Evolutionary conservation across 2,329 filamentous ascomycete genomes (phyloP), one percentile per base, ranked within the genome.

Genomic region (Sporothrix globosa): DNA sequence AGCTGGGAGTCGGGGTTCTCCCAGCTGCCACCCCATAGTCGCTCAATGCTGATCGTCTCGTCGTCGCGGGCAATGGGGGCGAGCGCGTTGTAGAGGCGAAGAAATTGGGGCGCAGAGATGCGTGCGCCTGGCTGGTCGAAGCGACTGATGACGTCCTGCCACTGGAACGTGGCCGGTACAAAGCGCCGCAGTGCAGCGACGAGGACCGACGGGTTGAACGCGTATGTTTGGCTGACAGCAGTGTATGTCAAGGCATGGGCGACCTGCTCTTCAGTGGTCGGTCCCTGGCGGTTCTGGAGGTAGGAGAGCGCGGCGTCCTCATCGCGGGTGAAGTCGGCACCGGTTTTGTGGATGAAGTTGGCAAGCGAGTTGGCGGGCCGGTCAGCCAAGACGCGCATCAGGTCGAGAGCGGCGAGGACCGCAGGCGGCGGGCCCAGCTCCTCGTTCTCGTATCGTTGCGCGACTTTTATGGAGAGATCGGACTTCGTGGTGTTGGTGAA

Each of bases 11-110:
- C 90, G 17, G 91, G 87, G 74, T 96, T 88, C 73, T 90, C 88
- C 95, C 96, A 99, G 73, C 88, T 84, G 76, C 94, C 94, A 71
- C 94, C 94, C 94, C 96, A 98, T 27, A 99, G 83, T 52, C 86
- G 86, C 78, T 97, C 93, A 58, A 99, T 91, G 77, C 97, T 92
- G 75, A 98, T 89, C 34, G 83, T 83, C 63, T 87, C 83, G 11
- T 83, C 80, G n/a, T 86, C 83, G 68, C 82, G 82, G 2, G 93
- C 92, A 69, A 96, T 83, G 0, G 90, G 89, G 19, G 93, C 82
- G 39, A 99, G 82, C 4, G 92, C 91, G 69, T 91, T 87, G 81
- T 96, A 97, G 3, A 99, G 83, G 14, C 87, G 86, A 53, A 96
- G 81, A 74, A 99, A 97, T 74, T 97, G 94, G 54, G 87, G 82